Base-by-base conservation (phyloP, 2,329 filamentous ascomycete genomes). In the Paraconiothyrium brasiliense region DNA sequence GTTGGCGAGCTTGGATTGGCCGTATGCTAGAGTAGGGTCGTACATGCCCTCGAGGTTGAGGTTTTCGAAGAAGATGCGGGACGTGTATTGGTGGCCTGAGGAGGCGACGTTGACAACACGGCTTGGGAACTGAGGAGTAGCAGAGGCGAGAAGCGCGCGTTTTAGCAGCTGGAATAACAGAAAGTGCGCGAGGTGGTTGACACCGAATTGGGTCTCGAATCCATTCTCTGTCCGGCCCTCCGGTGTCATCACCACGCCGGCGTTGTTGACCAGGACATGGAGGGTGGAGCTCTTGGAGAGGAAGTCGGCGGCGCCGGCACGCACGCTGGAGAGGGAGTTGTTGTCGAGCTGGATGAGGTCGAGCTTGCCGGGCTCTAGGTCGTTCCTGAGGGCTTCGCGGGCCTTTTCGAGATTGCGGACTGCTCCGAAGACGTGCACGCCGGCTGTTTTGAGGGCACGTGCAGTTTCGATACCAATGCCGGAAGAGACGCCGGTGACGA, bases 161-260 rank as follows among this genome's bases (percentile, higher is more conserved):
- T 82, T 82, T 43, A 87, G 76, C 1, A 86, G 78, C n/a, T 84
- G 74, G 61, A 84, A 83, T 10, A 87, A 77, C 0, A 86, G 80
- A 64, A 84, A 84, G 37, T 84, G 81, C 0, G 80, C 77, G 14
- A 85, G 61, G 61, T 85, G 79, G 68, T 84, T 84, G 22, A 80
- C 80, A 7, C 76, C 81, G 4, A 82, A 75, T 59, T 82, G 67
- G 2, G 67, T 58, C 60, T 79, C 77, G 59, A 75, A 73, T n/a
- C 78, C 75, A 51, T 79, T 74, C 2, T 67, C 63, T 54, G 61
- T 66, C 8, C 6, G 61, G 7, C 64, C 65, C 52, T 44, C 62
- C 52, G 60, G 76, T 66, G 32, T 72, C 55, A 57, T 77, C 72
- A 76, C 79, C 24, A 80, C 71, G 30, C 74, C 74, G 34, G 70